Conservation (phyloP, 345 rosid species). For the Camelina laxa region DNA sequence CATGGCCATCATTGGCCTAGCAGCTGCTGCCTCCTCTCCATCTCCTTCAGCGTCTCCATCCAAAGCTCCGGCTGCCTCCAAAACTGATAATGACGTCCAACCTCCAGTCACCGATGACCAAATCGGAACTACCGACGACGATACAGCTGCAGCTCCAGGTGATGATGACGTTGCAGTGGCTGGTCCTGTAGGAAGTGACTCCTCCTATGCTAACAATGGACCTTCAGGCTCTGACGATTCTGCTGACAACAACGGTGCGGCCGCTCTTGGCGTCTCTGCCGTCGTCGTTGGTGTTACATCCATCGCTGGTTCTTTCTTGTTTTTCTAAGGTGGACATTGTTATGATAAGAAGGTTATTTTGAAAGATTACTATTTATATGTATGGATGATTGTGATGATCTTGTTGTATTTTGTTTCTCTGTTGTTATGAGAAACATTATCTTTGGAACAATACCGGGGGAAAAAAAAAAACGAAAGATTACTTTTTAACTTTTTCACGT, state of each 20-base stretch:
- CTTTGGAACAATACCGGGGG: conserved; percentile 16
- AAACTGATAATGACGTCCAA: neutral
- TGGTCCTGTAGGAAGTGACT: conserved; percentile 50
- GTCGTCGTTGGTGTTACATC: conserved; percentile 44
- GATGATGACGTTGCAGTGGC: conserved; percentile 51
- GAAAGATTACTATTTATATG: neutral
- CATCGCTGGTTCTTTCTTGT: conserved; percentile 50
- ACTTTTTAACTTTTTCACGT: neutral
- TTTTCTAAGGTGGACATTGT: conserved; percentile 32
- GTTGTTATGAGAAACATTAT: conserved; percentile 15
- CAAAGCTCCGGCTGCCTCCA: conserved; percentile 36
- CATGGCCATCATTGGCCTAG: conserved; percentile 43
- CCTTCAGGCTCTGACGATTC: conserved; percentile 12
- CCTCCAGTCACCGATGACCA: conserved; percentile 33
- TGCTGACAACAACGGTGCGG: conserved; percentile 28
- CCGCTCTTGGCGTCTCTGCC: conserved; percentile 44
- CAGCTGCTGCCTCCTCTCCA: conserved; percentile 41
- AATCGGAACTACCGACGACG: conserved; percentile 40
- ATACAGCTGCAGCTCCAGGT: conserved; percentile 40
- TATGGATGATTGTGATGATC: conserved; percentile 41
- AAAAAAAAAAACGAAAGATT: neutral
- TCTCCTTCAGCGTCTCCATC: conserved; percentile 40
- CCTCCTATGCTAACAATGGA: conserved; percentile 26
- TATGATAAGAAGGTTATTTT: neutral
- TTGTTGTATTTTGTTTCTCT: conserved; percentile 21